phyloP scores from a whole-genome alignment of 495 filamentous ascomycete genomes.

The Endocarpon pusillum region DNA sequence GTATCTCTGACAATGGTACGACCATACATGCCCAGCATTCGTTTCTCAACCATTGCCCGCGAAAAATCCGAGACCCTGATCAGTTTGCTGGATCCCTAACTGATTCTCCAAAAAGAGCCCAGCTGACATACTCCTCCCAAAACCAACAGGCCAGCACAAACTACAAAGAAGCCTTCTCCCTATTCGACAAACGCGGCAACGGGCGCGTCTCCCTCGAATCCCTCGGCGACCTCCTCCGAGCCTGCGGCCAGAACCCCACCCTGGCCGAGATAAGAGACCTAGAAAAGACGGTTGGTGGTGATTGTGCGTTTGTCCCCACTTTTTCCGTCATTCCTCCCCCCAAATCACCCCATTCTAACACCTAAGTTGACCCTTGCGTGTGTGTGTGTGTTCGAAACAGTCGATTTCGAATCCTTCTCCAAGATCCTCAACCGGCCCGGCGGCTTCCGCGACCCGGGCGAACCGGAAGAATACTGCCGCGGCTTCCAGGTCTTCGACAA shows the following conservation, averaged over 20 bases:
- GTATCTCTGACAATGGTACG: too few species aligned
- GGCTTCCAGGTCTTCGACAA: conserved; percentile 99
- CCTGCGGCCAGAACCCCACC: conserved; percentile 95
- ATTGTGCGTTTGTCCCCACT: conserved; percentile 50
- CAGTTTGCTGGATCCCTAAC: too few species aligned
- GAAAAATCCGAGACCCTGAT: too few species aligned
- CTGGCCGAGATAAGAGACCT: conserved; percentile 79
- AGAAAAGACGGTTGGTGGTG: conserved; percentile 69
- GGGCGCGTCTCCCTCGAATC: conserved; percentile 72
- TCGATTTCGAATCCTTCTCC: conserved; percentile 94
- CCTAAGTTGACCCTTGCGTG: neutral
- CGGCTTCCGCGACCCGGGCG: conserved; percentile 93
- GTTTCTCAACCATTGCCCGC: too few species aligned
- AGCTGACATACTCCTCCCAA: conserved; percentile 17
- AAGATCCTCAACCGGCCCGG: conserved; percentile 92
- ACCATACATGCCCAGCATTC: too few species aligned
- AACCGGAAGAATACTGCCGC: conserved; percentile 93
- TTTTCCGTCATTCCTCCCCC: too few species aligned
- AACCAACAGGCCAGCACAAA: conserved; percentile 80
- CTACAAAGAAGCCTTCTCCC: conserved; percentile 99
- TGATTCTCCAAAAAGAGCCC: too few species aligned
- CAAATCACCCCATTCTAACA: neutral
- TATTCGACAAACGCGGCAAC: conserved; percentile 97
- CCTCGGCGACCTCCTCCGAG: conserved; percentile 83
- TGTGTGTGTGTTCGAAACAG: conserved; percentile 24